Evolutionary conservation across 2,329 filamentous ascomycete species (phyloP), one percentile per base, ranked within the genome.

Genomic region (Penicillium sp.): DNA sequence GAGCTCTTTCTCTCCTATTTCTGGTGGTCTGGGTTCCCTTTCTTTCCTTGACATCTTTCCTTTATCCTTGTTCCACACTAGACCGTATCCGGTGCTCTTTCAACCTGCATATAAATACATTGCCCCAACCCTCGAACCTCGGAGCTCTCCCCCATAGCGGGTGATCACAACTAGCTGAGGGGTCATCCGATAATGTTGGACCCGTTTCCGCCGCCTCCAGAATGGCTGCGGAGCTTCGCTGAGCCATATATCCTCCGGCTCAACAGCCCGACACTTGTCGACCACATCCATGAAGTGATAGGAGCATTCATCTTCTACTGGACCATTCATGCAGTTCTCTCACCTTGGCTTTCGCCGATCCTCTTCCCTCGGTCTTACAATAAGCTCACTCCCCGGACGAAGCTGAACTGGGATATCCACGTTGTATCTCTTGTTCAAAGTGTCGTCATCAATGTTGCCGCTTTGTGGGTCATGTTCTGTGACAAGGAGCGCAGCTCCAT

Each of bases 321-420:
- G 57, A 60, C 75, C 54, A 78, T 80, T 61, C 73, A 78, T 64
- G 73, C 68, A 49, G 69, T 76, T 56, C 50, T 84, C 58, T 79
- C 82, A 16, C 82, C 82, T 4, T 66, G 66, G 43, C 60, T 85
- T 49, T 83, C 80, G 37, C 67, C 69, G 43, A 58, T 65, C 52
- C 68, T 84, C 50, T 80, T 81, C 58, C 79, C 81, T 14, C 65
- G 70, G 36, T 73, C 73, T 57, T 86, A 86, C 64, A 66, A 72
- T 30, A 68, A 72, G 10, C 72, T 86, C 57, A 76, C 72, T 51
- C 65, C 64, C 19, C 77, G 81, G 40, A 84, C 81, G 1, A 76
- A 75, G 56, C 69, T 84, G 43, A 85, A 83, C 69, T 86, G 82
- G 82, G 79, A 86, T 66, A 80, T 85, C 7, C 82, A 86, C 61